Conservation (phyloP, 768 basidiomycete genomes). For the Rhizopogon vulgaris region DNA sequence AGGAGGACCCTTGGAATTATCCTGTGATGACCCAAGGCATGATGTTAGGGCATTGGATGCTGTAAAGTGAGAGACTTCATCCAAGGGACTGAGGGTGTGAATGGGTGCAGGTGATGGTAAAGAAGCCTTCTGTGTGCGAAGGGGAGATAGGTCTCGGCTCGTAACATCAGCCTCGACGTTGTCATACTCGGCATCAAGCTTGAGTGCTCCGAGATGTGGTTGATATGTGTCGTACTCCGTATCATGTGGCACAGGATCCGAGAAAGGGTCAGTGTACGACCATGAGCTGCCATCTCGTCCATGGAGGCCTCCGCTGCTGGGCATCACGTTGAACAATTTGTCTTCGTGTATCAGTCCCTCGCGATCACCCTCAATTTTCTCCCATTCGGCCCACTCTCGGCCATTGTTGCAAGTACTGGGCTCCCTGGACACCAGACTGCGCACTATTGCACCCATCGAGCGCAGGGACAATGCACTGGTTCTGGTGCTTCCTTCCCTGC, state of each 20-base stretch:
- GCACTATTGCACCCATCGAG: conserved; percentile 29
- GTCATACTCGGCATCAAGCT: conserved; percentile 17
- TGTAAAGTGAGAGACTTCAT: conserved; percentile 22
- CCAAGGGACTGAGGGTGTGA: conserved; percentile 27
- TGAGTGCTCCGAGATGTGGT: conserved; percentile 7
- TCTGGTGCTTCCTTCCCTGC: conserved; percentile 36
- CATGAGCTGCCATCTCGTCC: conserved; percentile 14
- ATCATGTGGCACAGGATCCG: conserved; percentile 21
- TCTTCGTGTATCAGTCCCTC: conserved; percentile 18
- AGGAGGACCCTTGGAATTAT: conserved; percentile 18
- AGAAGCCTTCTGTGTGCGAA: conserved; percentile 7
- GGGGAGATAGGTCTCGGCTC: conserved; percentile 10
- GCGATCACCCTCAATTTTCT: conserved; percentile 13
- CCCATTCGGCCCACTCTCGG: conserved; percentile 13
- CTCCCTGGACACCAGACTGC: conserved; percentile 22
- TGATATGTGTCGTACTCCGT: conserved; percentile 10
- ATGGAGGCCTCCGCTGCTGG: conserved; percentile 4
- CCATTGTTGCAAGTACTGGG: conserved; percentile 17
- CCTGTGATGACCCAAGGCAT: conserved; percentile 17
- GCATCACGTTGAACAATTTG: background rate
- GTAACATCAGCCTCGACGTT: conserved; percentile 7
- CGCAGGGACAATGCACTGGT: conserved; percentile 48
- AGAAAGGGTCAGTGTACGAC: conserved; percentile 44
- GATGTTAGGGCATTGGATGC: conserved; percentile 20
- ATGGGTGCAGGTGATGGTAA: conserved; percentile 16